Base-by-base conservation (phyloP, 805 yeast genomes). In the Metschnikowia lunata region DNA sequence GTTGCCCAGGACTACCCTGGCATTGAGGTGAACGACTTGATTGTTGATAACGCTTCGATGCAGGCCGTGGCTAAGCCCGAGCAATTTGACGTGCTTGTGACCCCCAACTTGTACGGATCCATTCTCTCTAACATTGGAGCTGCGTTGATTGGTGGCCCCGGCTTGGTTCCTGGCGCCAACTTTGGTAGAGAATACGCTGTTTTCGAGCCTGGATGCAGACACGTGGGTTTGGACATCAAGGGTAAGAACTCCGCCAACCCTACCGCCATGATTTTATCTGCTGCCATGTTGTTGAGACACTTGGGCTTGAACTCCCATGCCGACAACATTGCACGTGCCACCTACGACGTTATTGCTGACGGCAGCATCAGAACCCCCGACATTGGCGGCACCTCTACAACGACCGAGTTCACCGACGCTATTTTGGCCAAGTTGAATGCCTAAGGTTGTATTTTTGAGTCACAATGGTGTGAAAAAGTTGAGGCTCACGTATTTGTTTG, bases 151-250 rank as follows among this genome's bases (percentile, higher is more conserved):
- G 98, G 98, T 70, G 97, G 97, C 59, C 97, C 98, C 66, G 98
- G 98, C 71, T 78, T 91, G 60, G 96, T 91, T 45, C 97, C 99
- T 59, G 98, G 98, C 72, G 97, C 95, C 62, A 88, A 89, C 78
- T 90, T 87, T 57, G 99, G 99, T 72, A 85, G 96, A 71, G 97
- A 91, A 61, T 84, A 85, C 69, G 98, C 98, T 45, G 95, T 91
- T 50, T 91, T 93, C 71, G 99, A 91, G 78, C 98, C 99, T 61
- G 99, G 98, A 74, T 90, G 97, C 75, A 87, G 99, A 80, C 98
- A 90, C 76, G 98, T 90, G 62, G 98, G 98, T 72, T 78, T 91
- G 60, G 97, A 91, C 71, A 87, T 93, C 68, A 79, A 87, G 78
- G 97, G 96, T 64, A 80, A 87, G 72, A 86, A 88, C 77, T 78